Base-by-base conservation (phyloP, 1,139 yeast genomes). In the Pichia inconspicua region DNA sequence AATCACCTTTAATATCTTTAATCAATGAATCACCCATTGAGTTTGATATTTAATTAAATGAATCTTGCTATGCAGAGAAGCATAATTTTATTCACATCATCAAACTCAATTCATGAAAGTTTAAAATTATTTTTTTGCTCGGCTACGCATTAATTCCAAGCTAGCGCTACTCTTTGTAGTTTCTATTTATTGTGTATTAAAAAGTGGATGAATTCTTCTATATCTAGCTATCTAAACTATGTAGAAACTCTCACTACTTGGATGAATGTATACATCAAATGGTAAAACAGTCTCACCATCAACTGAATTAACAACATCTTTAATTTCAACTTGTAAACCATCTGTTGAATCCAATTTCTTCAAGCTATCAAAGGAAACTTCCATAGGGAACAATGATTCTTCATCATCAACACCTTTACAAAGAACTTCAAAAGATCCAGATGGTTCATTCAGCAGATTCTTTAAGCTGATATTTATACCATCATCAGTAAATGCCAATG, bases 331-430 rank as follows among this genome's bases (percentile, higher is more conserved):
- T 42, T 57, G 57, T 30, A 59, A 55, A 43, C 54, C 52, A 27
- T 53, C 54, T 15, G 57, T 55, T 17, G 56, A 50, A 45, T 60
- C 61, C 34, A 70, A 68, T 25, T 49, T 36, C 15, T 55, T 53
- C 11, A 55, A 48, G 25, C 68, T 68, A 25, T 64, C 66, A 64
- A 82, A 81, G 48, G 69, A 66, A 39, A 87, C 76, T 57, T 79
- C 79, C 75, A 92, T 80, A 54, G 98, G 98, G 85, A 89, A 90
- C 61, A 92, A 73, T 22, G 82, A 77, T 54, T 89, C 96, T 66
- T 92, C 97, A 52, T 78, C 81, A 44, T 73, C 80, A 17, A 55
- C 50, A 9, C 83, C 85, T 55, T 82, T 84, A 52, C 89, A 79
- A 14, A 82, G 67, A 63, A 90, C 83, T 64, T 87, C 95, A 65